Evolutionary conservation across 257 asterid genomes (phyloP).

Genomic region (Verbena officinalis): DNA sequence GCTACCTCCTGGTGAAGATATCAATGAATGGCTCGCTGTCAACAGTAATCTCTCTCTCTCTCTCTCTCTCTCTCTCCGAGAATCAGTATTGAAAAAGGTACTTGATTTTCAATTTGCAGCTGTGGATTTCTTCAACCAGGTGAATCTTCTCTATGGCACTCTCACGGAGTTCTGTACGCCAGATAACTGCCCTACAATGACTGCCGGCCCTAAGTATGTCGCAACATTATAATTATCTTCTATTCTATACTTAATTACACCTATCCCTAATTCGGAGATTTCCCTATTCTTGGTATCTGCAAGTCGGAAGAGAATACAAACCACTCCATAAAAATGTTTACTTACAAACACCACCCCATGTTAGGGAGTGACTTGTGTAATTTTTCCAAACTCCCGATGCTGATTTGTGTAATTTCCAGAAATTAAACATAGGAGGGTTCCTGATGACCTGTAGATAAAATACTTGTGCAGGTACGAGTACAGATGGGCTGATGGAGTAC

Average conservation of each 20-base stretch:
- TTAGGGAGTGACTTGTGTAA: no score
- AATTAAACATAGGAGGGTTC: not conserved
- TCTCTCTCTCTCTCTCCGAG: slow-evolving; percentile 16
- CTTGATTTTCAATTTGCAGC: slow-evolving; percentile 61
- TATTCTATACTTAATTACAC: no score
- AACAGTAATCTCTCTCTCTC: slow-evolving; percentile 60
- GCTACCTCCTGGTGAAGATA: slow-evolving; percentile 94
- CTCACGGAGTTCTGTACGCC: slow-evolving; percentile 93
- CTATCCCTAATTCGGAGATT: no score
- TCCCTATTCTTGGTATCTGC: no score
- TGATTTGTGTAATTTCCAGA: no score
- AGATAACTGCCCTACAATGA: slow-evolving; percentile 91
- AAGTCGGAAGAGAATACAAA: no score
- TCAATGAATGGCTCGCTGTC: slow-evolving; percentile 94
- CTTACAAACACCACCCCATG: no score
- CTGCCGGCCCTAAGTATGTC: slow-evolving; percentile 97
- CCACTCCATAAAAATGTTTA: no score
- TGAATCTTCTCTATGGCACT: slow-evolving; percentile 92
- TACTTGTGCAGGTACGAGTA: slow-evolving; percentile 72
- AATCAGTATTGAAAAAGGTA: slow-evolving; percentile 37
- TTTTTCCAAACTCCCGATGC: no score
- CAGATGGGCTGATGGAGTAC: slow-evolving; percentile 96
- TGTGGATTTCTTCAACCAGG: slow-evolving; percentile 95
- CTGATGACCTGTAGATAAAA: slow-evolving; percentile 13
- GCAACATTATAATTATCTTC: slow-evolving; percentile 11